A percentile compares a stretch with the other conserved stretches of the same genome.
phyloP scores from a whole-genome alignment of 345 rosid species.

The Hibiscus trionum region DNA sequence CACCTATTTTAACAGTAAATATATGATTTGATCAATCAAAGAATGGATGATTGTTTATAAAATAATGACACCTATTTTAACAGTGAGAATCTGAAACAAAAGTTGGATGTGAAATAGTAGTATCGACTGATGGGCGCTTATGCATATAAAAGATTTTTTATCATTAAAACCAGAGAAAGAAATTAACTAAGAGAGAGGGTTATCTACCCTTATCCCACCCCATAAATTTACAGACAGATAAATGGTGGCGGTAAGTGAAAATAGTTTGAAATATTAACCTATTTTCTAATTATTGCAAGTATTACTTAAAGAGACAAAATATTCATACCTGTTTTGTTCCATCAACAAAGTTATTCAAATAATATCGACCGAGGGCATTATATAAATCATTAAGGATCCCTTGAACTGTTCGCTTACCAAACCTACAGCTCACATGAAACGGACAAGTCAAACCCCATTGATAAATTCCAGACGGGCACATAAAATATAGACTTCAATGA shows the following conservation, averaged over 20 bases:
- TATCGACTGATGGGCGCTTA: not conserved
- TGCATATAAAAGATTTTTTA: not conserved
- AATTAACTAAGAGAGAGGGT: not conserved
- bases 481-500: not conserved
- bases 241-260: not conserved
- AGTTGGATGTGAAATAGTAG: not conserved
- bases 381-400: constrained; percentile 80
- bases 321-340: constrained; percentile 78
- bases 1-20: not conserved
- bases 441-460: not conserved
- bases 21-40: not conserved
- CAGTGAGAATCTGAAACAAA: not conserved
- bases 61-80: not conserved
- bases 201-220: not conserved
- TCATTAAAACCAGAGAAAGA: not conserved
- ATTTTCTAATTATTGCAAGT: constrained; percentile 2
- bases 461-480: not conserved
- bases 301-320: not conserved
- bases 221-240: not conserved
- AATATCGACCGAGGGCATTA: constrained; percentile 83
- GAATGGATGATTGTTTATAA: too few species aligned
- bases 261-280: not conserved
- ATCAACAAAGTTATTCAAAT: constrained; percentile 84
- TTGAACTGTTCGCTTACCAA: constrained; percentile 76
- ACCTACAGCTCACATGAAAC: constrained; percentile 34